These are phyloP conservation scores for Hypericum perforatum DNA, from an alignment of 345 rosid genomes.

Conservation along the genomic window DNA sequence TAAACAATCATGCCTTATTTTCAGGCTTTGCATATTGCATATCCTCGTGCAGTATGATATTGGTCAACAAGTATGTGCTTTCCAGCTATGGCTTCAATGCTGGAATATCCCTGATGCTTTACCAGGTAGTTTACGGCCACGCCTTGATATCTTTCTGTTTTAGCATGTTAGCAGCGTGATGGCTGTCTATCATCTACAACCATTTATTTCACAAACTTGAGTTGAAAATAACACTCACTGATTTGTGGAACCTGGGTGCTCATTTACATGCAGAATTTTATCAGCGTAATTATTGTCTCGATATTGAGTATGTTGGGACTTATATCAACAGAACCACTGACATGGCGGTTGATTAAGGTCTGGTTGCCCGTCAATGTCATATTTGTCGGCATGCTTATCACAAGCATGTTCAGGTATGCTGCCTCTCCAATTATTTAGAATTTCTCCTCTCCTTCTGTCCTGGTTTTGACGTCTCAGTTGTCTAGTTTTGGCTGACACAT, in stretches of 20 bases:
- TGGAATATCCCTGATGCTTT: constrained; percentile 87
- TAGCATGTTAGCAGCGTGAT: constrained; percentile 1
- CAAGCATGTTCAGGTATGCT: constrained; percentile 96
- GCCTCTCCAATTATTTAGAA: background rate
- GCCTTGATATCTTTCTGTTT: background rate
- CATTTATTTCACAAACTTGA: too few species aligned
- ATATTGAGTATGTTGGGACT: constrained; percentile 55
- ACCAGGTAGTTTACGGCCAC: constrained; percentile 52
- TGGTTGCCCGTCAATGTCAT: constrained; percentile 95
- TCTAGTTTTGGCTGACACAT: too few species aligned
- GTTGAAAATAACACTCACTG: too few species aligned
- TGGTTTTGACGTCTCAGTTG: too few species aligned
- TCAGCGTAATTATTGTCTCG: constrained; percentile 76
- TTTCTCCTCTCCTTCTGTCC: background rate
- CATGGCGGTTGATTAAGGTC: constrained; percentile 72
- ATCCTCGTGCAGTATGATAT: constrained; percentile 96
- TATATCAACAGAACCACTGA: constrained; percentile 78
- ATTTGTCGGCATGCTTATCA: constrained; percentile 95
- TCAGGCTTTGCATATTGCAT: constrained; percentile 88
- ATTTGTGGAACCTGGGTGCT: background rate
- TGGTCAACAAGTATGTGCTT: constrained; percentile 88
- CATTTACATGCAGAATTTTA: constrained; percentile 62
- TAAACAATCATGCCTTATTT: constrained; percentile 70
- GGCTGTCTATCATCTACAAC: background rate
- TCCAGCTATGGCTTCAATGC: constrained; percentile 91